Evolutionary conservation across 352 stramenopile species (phyloP).

Genomic region (Phytophthora sp.): DNA sequence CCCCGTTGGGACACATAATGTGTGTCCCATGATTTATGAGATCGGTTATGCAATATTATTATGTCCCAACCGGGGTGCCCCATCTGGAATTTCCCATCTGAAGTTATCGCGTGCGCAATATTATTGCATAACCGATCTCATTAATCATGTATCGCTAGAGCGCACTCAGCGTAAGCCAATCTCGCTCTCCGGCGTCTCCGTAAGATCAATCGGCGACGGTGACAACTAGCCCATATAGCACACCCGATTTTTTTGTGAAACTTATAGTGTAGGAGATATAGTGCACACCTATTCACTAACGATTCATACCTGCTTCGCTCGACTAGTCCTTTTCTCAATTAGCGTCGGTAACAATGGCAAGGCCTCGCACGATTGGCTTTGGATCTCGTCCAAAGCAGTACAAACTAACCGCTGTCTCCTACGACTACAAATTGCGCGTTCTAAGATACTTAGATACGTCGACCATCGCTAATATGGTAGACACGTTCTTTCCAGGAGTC

Average conservation of each 20-base stretch:
- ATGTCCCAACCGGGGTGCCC: no score
- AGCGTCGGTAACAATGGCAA: not conserved
- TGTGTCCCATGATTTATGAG: not conserved
- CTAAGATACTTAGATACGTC: constrained; percentile 5
- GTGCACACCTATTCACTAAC: not conserved
- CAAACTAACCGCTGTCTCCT: not conserved
- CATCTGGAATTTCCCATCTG: no score
- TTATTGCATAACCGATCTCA: not conserved
- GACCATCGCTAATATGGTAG: not conserved
- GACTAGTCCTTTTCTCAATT: not conserved
- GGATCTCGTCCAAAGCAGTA: not conserved
- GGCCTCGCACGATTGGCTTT: not conserved
- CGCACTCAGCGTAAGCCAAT: not conserved
- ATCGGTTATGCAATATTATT: not conserved
- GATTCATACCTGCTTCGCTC: not conserved
- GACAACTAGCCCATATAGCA: not conserved
- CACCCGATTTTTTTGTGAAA: not conserved
- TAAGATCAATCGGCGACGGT: not conserved
- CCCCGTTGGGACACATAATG: no score
- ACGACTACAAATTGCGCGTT: constrained; percentile 10
- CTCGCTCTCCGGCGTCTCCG: no score
- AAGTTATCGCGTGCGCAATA: no score
- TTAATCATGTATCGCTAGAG: not conserved
- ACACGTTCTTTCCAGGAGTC: not conserved
- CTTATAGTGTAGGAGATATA: not conserved